These are phyloP conservation scores for Mediolabrus comicus DNA, from an alignment of 108 stramenopile species.

Conservation along the genomic window DNA sequence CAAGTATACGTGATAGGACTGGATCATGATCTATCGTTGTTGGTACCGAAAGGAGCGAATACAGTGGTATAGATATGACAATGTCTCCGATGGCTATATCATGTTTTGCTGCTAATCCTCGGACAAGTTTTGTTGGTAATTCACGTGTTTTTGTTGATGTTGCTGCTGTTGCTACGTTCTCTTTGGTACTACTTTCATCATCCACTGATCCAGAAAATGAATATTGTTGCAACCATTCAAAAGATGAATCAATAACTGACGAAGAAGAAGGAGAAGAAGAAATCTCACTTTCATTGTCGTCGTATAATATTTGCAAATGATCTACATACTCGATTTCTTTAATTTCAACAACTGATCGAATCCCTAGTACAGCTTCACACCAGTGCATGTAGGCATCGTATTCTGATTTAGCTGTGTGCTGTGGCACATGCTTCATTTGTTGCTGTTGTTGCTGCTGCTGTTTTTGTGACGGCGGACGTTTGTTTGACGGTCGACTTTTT, in stretches of 20 bases:
- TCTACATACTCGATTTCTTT: conserved; percentile 71
- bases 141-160: not conserved
- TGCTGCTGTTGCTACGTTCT: not conserved
- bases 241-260: no score
- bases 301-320: conserved; percentile 50
- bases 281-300: conserved; percentile 37
- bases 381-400: conserved; percentile 51
- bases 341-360: conserved; percentile 64
- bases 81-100: conserved; percentile 63
- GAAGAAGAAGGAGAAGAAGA: no score
- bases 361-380: conserved; percentile 59
- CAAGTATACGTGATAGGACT: conserved; percentile 55
- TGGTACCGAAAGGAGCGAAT: conserved; percentile 63
- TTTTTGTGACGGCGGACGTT: not conserved
- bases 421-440: conserved; percentile 1
- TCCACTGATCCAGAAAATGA: conserved; percentile 1
- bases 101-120: conserved; percentile 71
- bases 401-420: not conserved
- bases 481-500: not conserved
- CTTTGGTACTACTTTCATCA: conserved; percentile 7
- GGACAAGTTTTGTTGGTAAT: conserved; percentile 48
- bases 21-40: conserved; percentile 82
- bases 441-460: not conserved
- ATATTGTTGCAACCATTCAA: conserved; percentile 39
- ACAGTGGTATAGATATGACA: conserved; percentile 69